A percentile compares a stretch with the other conserved stretches of the same genome.
phyloP scores from a whole-genome alignment of 352 stramenopile species.

The Phytophthora nicotianae region DNA sequence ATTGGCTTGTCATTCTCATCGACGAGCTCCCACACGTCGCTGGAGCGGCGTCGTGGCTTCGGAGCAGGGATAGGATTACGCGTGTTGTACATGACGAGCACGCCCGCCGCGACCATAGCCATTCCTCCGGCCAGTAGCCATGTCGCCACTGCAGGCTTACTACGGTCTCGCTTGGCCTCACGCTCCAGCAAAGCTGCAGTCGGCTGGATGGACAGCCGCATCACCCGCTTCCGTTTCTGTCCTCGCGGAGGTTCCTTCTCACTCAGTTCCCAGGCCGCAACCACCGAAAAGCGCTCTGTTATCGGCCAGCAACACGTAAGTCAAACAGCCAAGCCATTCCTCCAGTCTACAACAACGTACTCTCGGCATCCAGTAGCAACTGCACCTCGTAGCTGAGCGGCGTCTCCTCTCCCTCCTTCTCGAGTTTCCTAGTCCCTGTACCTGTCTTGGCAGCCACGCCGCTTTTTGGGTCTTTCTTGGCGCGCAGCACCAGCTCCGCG shows the following conservation, averaged over 20 bases:
- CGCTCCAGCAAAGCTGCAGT: slow-evolving; percentile 45
- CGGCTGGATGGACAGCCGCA: slow-evolving; percentile 56
- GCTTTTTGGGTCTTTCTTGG: slow-evolving; percentile 25
- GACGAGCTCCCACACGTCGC: slow-evolving; percentile 57
- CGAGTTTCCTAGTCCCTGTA: slow-evolving; percentile 27
- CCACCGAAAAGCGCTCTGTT: slow-evolving; percentile 55
- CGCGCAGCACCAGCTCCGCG: slow-evolving; percentile 36
- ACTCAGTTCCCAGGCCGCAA: slow-evolving; percentile 67
- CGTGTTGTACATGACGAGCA: slow-evolving; percentile 56
- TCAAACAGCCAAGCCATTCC: neutral
- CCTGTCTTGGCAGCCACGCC: slow-evolving; percentile 33
- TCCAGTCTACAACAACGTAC: slow-evolving; percentile 31
- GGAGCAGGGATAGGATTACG: slow-evolving; percentile 34
- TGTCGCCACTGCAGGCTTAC: slow-evolving; percentile 22
- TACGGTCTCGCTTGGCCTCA: slow-evolving; percentile 28
- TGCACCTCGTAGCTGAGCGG: slow-evolving; percentile 51
- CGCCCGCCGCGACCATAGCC: slow-evolving; percentile 47
- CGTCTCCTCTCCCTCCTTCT: slow-evolving; percentile 26
- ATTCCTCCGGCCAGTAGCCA: slow-evolving; percentile 59
- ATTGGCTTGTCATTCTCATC: slow-evolving; percentile 45
- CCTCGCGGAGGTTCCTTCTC: slow-evolving; percentile 29
- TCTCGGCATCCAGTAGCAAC: slow-evolving; percentile 48
- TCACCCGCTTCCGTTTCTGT: slow-evolving; percentile 31
- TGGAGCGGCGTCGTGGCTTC: slow-evolving; percentile 36
- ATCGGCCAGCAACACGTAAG: neutral